Percentiles rank a stretch among this genome's conserved stretches.
Conservation (phyloP, 768 basidiomycete species). For the Neoboletus brunneissimus region DNA sequence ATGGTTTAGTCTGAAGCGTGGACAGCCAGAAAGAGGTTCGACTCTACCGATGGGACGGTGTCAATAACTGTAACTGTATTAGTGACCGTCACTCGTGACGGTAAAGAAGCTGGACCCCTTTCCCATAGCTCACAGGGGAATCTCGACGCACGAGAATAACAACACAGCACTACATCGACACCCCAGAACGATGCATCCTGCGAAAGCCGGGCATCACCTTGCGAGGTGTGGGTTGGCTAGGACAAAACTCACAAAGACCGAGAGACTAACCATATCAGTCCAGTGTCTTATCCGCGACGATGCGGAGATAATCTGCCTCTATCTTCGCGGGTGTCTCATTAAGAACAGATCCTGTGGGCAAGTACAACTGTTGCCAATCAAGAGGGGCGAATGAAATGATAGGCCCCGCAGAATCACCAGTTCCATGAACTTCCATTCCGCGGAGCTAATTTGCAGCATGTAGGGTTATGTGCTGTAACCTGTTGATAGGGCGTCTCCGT, state of each 20-base stretch:
- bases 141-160: not conserved
- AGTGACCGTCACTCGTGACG: not conserved
- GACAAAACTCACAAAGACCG: not conserved
- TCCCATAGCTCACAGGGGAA: not conserved
- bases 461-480: not conserved
- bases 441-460: slow-evolving; percentile 1
- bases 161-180: not conserved
- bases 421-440: slow-evolving; percentile 23
- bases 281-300: not conserved
- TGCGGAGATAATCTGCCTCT: slow-evolving; percentile 22
- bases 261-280: slow-evolving; percentile 13
- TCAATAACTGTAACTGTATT: not conserved
- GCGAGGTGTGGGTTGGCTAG: not conserved
- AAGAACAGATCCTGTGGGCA: not conserved
- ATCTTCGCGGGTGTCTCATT: slow-evolving; percentile 15
- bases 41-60: not conserved
- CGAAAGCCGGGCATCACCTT: not conserved
- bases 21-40: not conserved
- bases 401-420: slow-evolving; percentile 14
- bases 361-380: slow-evolving; percentile 3
- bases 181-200: not conserved
- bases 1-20: slow-evolving; percentile 18
- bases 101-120: not conserved
- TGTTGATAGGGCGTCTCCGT: slow-evolving; percentile 1
- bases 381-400: slow-evolving; percentile 11